These are phyloP conservation scores for Rhynchosporium graminicola DNA, from an alignment of 2,329 filamentous ascomycete genomes.

Conservation along the genomic window DNA sequence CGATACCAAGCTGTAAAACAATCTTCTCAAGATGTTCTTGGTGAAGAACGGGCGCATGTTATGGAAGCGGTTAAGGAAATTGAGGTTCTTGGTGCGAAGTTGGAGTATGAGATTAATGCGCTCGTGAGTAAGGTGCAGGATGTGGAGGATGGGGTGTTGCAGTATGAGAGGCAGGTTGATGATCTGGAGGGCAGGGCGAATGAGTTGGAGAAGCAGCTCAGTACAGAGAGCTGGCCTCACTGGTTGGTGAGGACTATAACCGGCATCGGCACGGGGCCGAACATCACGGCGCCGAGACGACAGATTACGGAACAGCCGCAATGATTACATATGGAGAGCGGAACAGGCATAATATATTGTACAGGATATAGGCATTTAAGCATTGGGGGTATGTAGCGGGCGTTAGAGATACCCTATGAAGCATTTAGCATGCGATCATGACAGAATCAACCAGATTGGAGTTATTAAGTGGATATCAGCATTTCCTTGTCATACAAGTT, in stretches of 20 bases:
- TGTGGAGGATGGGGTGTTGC: slow-evolving; percentile 77
- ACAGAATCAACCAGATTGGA: neutral
- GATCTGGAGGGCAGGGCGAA: slow-evolving; percentile 67
- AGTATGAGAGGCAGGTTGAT: slow-evolving; percentile 77
- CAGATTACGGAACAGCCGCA: slow-evolving; percentile 7
- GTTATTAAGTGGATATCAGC: slow-evolving; percentile 29
- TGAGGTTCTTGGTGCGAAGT: slow-evolving; percentile 76
- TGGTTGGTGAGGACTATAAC: slow-evolving; percentile 40
- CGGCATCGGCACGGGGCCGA: slow-evolving; percentile 39
- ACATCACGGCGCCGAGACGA: slow-evolving; percentile 28
- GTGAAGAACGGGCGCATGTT: slow-evolving; percentile 67
- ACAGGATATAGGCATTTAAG: slow-evolving; percentile 18
- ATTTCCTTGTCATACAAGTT: slow-evolving; percentile 25
- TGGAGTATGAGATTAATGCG: slow-evolving; percentile 88
- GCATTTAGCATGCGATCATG: slow-evolving; percentile 27
- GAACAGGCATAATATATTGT: neutral
- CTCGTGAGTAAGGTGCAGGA: slow-evolving; percentile 81
- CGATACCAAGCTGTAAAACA: slow-evolving; percentile 68
- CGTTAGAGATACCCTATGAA: slow-evolving; percentile 35
- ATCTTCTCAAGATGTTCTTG: slow-evolving; percentile 67
- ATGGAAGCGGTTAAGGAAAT: slow-evolving; percentile 75
- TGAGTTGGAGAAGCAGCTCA: slow-evolving; percentile 53
- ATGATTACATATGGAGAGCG: neutral
- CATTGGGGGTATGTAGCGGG: slow-evolving; percentile 31
- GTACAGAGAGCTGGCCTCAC: slow-evolving; percentile 40